Evolutionary conservation across 345 rosid species (phyloP).

Genomic region (Gossypium arboreum): DNA sequence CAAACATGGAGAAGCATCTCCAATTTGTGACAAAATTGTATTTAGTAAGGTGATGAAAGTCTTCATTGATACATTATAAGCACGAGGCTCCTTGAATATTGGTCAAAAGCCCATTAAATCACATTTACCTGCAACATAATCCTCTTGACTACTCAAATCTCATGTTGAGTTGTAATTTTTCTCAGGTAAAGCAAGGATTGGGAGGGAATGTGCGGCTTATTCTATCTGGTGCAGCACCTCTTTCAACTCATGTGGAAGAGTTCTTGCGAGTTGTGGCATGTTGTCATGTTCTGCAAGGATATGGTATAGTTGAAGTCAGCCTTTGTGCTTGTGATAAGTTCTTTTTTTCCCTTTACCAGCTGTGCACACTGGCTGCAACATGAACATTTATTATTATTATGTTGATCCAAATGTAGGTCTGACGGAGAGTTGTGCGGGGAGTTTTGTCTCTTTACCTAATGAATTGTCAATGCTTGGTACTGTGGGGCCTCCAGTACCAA

Average conservation of each 20-base stretch:
- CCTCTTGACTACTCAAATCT: constrained; percentile 6
- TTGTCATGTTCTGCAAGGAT: constrained; percentile 97
- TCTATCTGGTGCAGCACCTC: constrained; percentile 98
- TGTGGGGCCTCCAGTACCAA: constrained; percentile 98
- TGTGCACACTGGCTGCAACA: background rate
- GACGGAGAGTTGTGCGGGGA: constrained; percentile 94
- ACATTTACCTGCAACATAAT: background rate
- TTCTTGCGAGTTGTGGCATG: constrained; percentile 94
- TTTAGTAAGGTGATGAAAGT: constrained; percentile 62
- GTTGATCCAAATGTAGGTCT: constrained; percentile 48
- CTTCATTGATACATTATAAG: background rate
- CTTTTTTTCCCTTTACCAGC: background rate
- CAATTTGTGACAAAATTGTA: constrained; percentile 80
- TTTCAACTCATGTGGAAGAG: constrained; percentile 79
- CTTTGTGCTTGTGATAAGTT: background rate
- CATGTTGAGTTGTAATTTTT: constrained; percentile 9
- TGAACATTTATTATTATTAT: constrained; percentile 5
- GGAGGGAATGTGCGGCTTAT: constrained; percentile 92
- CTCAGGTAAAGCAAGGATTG: constrained; percentile 86
- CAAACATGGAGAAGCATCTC: constrained; percentile 70
- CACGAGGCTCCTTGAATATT: background rate
- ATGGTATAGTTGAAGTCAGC: constrained; percentile 45
- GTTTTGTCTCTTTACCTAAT: constrained; percentile 83
- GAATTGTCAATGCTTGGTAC: constrained; percentile 79
- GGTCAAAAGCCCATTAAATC: background rate